These are phyloP conservation scores for Priceomyces medius DNA, from an alignment of 805 yeast genomes.

Conservation along the genomic window DNA sequence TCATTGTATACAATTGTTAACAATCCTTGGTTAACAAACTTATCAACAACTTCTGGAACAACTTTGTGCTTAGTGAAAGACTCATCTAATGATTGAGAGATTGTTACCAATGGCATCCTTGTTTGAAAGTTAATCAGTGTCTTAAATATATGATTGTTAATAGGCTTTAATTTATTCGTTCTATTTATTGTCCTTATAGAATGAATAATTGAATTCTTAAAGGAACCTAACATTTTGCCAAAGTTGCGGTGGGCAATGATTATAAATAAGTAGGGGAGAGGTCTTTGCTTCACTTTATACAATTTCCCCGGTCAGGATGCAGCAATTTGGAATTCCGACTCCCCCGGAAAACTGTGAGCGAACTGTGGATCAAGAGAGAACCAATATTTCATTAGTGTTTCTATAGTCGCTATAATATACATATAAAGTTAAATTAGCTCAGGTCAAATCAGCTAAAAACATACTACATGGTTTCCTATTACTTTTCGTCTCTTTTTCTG, in stretches of 20 bases:
- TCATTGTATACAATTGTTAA: constrained; percentile 57
- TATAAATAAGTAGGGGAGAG: constrained; percentile 3
- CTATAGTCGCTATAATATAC: constrained; percentile 4
- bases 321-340: constrained; percentile 2
- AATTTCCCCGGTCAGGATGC: neutral
- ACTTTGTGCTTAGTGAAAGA: constrained; percentile 48
- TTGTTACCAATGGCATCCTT: constrained; percentile 48
- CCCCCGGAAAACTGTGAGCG: constrained; percentile 1
- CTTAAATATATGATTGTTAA: constrained; percentile 2
- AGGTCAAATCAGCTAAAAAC: neutral
- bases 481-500: neutral
- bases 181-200: constrained; percentile 2
- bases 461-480: neutral
- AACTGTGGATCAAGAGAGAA: neutral
- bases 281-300: neutral
- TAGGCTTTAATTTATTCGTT: constrained; percentile 4
- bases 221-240: constrained; percentile 7
- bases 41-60: constrained; percentile 53
- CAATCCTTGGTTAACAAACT: constrained; percentile 51
- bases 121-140: constrained; percentile 8
- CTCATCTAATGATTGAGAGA: constrained; percentile 55
- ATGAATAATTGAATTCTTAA: constrained; percentile 6
- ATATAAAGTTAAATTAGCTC: neutral
- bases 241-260: neutral
- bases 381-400: constrained; percentile 2